phyloP scores from a whole-genome alignment of 192 early-diverging fungal species.

The Coemansia sp. region DNA sequence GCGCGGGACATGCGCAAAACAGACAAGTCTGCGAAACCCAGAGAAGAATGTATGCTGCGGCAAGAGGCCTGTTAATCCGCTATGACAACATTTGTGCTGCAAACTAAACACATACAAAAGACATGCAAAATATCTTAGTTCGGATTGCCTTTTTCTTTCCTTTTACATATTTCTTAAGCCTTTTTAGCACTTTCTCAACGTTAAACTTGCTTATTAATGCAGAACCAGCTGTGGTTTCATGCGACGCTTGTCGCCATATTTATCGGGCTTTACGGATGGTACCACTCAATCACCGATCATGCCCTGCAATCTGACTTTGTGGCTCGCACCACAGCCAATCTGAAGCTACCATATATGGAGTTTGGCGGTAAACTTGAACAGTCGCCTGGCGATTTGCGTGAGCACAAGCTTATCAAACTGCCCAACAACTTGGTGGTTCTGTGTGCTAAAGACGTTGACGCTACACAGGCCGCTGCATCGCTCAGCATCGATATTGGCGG shows the following conservation, averaged over 20 bases:
- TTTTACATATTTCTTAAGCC: not conserved
- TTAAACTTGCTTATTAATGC: not conserved
- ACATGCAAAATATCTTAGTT: not conserved
- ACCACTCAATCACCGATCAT: not conserved
- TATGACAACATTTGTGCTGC: no score
- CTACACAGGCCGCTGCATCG: slow-evolving; percentile 56
- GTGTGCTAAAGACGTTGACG: slow-evolving; percentile 58
- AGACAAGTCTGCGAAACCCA: no score
- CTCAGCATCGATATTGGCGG: slow-evolving; percentile 64
- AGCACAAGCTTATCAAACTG: slow-evolving; percentile 59
- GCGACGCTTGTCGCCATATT: not conserved
- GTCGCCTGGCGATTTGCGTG: slow-evolving; percentile 57
- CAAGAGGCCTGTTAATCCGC: no score
- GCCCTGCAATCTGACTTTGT: not conserved
- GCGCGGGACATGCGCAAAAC: no score
- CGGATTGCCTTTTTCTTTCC: not conserved
- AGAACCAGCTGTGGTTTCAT: not conserved
- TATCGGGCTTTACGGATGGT: not conserved
- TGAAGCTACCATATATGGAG: slow-evolving; percentile 18
- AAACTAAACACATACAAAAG: no score
- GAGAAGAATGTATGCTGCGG: no score
- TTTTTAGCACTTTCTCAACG: not conserved
- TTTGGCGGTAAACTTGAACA: slow-evolving; percentile 40
- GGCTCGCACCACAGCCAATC: not conserved
- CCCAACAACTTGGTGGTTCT: slow-evolving; percentile 60